phyloP scores from a whole-genome alignment of 1,284 basidiomycete species.

The Kwoniella shivajii region DNA sequence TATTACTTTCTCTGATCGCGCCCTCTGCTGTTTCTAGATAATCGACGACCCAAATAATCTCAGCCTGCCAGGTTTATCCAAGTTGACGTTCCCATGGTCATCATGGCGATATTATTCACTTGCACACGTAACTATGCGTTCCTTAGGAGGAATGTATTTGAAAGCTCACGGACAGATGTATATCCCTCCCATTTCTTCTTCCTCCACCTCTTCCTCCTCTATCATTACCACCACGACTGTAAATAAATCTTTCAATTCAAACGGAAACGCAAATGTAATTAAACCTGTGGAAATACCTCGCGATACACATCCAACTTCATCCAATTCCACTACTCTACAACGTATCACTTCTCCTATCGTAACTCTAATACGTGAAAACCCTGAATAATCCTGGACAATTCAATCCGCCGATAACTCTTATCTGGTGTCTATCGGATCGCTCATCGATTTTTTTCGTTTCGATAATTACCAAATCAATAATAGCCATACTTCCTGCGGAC shows the following conservation, averaged over 20 bases:
- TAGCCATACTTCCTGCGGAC: slow-evolving; percentile 44
- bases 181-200: slow-evolving; percentile 6
- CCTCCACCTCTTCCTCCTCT: neutral
- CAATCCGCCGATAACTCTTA: too few relatives aligned
- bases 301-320: neutral
- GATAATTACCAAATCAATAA: neutral
- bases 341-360: slow-evolving; percentile 6
- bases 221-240: neutral
- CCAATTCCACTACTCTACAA: neutral
- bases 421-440: too few relatives aligned
- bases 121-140: slow-evolving; percentile 46
- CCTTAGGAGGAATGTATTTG: slow-evolving; percentile 28
- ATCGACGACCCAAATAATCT: slow-evolving; percentile 36
- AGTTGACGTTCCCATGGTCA: slow-evolving; percentile 48
- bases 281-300: neutral
- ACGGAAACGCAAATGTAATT: too few relatives aligned
- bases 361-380: slow-evolving; percentile 2
- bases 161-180: slow-evolving; percentile 43
- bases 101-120: slow-evolving; percentile 51
- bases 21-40: slow-evolving; percentile 31
- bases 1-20: too few relatives aligned
- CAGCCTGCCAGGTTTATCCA: slow-evolving; percentile 32
- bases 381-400: neutral
- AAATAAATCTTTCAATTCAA: too few relatives aligned
- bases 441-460: neutral